Percentiles rank a stretch among this genome's conserved stretches.
These are phyloP conservation scores for Chlorella sp. DNA, from an alignment of 139 green algal species.

Conservation along the genomic window DNA sequence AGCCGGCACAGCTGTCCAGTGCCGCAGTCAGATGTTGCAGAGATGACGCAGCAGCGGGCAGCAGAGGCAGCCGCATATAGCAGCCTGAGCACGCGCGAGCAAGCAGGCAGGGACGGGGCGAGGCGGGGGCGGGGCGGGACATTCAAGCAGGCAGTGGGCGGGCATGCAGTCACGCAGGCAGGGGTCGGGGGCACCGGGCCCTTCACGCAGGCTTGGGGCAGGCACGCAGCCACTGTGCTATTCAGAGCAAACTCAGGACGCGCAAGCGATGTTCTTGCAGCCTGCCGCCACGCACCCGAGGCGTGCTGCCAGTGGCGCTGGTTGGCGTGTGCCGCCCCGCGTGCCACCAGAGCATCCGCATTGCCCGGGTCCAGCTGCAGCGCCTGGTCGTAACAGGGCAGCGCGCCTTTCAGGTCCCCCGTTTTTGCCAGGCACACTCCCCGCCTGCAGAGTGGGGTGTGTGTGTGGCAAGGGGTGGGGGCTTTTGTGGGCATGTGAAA, in stretches of 20 bases:
- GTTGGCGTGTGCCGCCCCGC: slow-evolving; percentile 44
- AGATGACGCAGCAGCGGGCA: too few species aligned
- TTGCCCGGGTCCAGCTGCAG: slow-evolving; percentile 43
- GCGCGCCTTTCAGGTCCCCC: background rate
- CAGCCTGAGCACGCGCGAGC: background rate
- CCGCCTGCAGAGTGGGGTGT: background rate
- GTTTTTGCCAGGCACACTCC: slow-evolving; percentile 31
- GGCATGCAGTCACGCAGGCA: background rate
- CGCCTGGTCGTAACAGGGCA: slow-evolving; percentile 39
- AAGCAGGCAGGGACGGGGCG: background rate
- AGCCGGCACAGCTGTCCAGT: too few species aligned
- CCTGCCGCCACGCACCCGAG: background rate
- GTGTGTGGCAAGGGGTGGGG: background rate
- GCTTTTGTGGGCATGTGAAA: background rate
- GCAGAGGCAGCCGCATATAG: background rate
- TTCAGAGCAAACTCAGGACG: too few species aligned
- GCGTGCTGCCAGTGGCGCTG: slow-evolving; percentile 19
- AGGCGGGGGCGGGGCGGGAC: too few species aligned
- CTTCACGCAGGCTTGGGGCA: too few species aligned
- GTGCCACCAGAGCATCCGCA: slow-evolving; percentile 42
- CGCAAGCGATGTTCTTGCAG: too few species aligned
- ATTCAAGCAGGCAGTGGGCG: background rate
- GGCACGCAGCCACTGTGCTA: too few species aligned
- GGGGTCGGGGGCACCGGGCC: too few species aligned
- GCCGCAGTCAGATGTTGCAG: too few species aligned